Percentiles rank a stretch among this genome's conserved stretches.
phyloP scores from a whole-genome alignment of 768 basidiomycete genomes.

The Boletus patriciae region DNA sequence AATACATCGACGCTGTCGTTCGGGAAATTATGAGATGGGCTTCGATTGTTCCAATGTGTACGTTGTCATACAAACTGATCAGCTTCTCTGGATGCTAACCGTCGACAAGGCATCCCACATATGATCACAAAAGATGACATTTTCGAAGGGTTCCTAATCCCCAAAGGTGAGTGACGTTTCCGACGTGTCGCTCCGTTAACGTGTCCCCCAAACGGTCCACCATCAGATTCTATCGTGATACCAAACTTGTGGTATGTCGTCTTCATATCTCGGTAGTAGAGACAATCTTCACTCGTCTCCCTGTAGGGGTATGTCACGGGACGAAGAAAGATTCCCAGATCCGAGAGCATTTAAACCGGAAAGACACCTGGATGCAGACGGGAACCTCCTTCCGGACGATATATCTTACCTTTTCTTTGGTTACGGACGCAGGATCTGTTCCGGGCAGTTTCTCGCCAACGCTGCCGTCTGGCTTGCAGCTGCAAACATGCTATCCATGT shows the following conservation, averaged over 20 bases:
- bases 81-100: background rate
- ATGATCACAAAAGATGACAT: slow-evolving; percentile 38
- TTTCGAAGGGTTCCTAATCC: slow-evolving; percentile 49
- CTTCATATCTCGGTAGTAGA: background rate
- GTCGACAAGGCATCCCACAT: slow-evolving; percentile 28
- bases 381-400: slow-evolving; percentile 22
- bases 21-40: slow-evolving; percentile 25
- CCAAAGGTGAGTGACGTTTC: slow-evolving; percentile 38
- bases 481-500: slow-evolving; percentile 20
- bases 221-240: slow-evolving; percentile 23
- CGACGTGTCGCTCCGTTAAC: background rate
- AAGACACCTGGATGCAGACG: slow-evolving; percentile 27
- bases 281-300: background rate
- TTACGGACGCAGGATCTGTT: slow-evolving; percentile 30
- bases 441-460: slow-evolving; percentile 24
- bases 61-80: background rate
- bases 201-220: background rate
- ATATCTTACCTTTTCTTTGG: slow-evolving; percentile 32
- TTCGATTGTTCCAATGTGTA: slow-evolving; percentile 22
- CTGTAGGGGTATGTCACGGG: slow-evolving; percentile 23
- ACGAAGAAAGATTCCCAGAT: slow-evolving; percentile 27
- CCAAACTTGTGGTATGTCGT: slow-evolving; percentile 21
- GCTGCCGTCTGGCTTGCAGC: slow-evolving; percentile 22
- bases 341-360: slow-evolving; percentile 38
- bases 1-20: slow-evolving; percentile 25